Evolutionary conservation across 257 asterid species (phyloP), one percentile per base, ranked within the genome.

Genomic region (Rubia yunnanensis): DNA sequence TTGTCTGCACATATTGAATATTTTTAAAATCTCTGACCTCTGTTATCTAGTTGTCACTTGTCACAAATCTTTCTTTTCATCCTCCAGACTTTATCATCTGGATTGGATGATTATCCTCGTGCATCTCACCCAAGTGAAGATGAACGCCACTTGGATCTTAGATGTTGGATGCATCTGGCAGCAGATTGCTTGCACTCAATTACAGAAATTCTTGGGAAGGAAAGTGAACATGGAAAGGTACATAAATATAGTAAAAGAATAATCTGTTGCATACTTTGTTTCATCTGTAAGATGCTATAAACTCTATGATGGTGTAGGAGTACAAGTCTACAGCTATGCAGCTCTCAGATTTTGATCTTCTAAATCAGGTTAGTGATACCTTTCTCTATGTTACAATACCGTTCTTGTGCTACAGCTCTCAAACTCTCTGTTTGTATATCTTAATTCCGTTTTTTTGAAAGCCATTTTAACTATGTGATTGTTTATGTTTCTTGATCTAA

Each of bases 111-210:
- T 76, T 94, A 94, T 84, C 99, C 99, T 55, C 95, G 99, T 65
- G 99, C 99, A 72, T 90, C 99, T 67, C 99, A 94, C 77, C 99
- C 97, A 68, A 85, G 83, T 70, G 86, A 82, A 67, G 97, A 88
- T 67, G 99, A 94, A 75, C 92, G 96, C 30, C 99, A 94, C 62
- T 75, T 94, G 76, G 99, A 94, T 83, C 97, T 94, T 80, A 84
- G 99, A 80, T 94, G 99, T 81, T 94, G 99, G 99, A 88, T 90
- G 96, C 87, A 77, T 70, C 88, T 94, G 80, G 96, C 97, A 59
- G 96, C 99, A 66, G 96, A 88, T 80, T 87, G 94, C 81, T 82
- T 94, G 96, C 85, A 81, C 74, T 94, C 96, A 35, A 90, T 94
- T 66, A 78, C 91, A 66, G 81, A 85, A 78, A 76, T 89, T 73